Evolutionary conservation across 148 eudicot genomes (phyloP).

Genomic region (Amaranthus hypochondriacus): DNA sequence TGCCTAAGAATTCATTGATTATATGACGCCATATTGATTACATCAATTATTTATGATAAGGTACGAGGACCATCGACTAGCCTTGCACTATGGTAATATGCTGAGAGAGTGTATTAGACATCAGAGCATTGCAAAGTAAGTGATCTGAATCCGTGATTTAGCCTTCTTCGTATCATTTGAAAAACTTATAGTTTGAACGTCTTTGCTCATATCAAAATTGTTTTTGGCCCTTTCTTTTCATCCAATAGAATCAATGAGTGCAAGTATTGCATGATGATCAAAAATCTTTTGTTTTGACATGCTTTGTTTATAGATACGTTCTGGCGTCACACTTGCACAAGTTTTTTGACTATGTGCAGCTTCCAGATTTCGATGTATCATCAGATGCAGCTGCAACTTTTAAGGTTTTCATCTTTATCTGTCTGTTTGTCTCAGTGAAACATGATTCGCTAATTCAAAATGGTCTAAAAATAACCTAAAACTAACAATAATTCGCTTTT

Average conservation of each 20-base stretch:
- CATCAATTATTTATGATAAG: constrained; percentile 14
- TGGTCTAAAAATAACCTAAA: too few species aligned
- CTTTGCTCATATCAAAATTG: too few species aligned
- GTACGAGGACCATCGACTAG: constrained; percentile 31
- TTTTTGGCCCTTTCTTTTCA: too few species aligned
- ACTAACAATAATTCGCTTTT: too few species aligned
- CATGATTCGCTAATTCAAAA: too few species aligned
- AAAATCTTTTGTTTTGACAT: not conserved
- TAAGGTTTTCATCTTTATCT: constrained; percentile 34
- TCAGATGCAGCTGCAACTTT: constrained; percentile 76
- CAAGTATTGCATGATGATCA: too few species aligned
- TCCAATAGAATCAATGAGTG: too few species aligned
- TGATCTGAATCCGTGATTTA: not conserved
- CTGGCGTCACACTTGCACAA: constrained; percentile 55
- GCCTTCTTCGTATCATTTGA: too few species aligned
- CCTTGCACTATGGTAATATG: constrained; percentile 49
- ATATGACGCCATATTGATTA: not conserved
- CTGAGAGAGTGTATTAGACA: constrained; percentile 50
- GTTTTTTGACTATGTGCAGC: constrained; percentile 60
- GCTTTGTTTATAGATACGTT: constrained; percentile 36
- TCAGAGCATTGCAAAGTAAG: constrained; percentile 49
- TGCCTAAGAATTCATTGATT: not conserved
- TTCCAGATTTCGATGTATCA: constrained; percentile 67
- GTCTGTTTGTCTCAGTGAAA: not conserved
- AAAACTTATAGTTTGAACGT: too few species aligned